A percentile compares a stretch with the other conserved stretches of the same genome.
phyloP scores from a whole-genome alignment of 129 eudicot species.

The Centrapalus pauciflorus region DNA sequence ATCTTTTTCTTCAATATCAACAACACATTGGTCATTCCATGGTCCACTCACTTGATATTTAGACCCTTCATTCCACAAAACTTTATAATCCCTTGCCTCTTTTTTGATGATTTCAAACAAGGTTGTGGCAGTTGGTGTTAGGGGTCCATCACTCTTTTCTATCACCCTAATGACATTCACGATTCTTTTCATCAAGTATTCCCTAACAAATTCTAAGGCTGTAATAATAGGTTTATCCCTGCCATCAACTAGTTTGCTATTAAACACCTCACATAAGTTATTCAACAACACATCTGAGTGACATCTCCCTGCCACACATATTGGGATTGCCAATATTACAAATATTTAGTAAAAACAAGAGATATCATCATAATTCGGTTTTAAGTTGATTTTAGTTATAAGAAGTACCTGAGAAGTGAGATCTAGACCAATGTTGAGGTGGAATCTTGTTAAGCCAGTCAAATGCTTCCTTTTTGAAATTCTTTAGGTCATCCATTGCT shows the following conservation, averaged over 20 bases:
- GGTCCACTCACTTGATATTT: neutral
- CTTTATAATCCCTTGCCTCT: no score
- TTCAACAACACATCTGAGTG: neutral
- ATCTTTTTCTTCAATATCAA: neutral
- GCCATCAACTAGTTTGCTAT: neutral
- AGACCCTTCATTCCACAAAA: fast-evolving
- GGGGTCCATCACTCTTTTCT: neutral
- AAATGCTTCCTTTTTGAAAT: no score
- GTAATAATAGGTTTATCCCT: neutral
- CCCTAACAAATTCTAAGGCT: neutral
- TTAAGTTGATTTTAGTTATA: no score
- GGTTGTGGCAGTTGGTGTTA: neutral
- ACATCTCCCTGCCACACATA: neutral
- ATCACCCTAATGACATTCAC: neutral
- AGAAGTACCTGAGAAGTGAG: neutral
- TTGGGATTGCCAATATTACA: neutral
- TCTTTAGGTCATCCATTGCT: neutral
- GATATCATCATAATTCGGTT: no score
- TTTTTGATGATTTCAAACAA: neutral
- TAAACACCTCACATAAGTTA: neutral
- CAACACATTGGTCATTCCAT: neutral
- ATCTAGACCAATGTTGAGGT: neutral
- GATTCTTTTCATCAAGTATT: neutral
- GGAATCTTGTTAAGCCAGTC: neutral
- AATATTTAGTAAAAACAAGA: neutral